A percentile compares a stretch with the other conserved stretches of the same genome.
Evolutionary conservation across 2,329 filamentous ascomycete genomes (phyloP).

Genomic region (Salinomyces thailandicus): DNA sequence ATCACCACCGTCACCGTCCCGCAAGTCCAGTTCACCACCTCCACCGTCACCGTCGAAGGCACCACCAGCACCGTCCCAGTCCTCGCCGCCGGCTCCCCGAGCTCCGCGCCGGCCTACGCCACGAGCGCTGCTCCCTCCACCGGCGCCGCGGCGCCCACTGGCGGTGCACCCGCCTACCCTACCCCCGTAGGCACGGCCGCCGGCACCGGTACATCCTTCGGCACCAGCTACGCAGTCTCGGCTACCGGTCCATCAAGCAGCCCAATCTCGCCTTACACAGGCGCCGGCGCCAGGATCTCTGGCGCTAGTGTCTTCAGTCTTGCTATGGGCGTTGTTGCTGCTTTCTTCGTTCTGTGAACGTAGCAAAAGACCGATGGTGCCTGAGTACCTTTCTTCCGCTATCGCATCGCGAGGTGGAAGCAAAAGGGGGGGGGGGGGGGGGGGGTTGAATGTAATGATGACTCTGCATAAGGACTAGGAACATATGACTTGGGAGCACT

Average conservation of each 20-base stretch:
- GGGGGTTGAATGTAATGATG: no score
- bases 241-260: slow-evolving; percentile 7
- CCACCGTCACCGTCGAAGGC: slow-evolving; percentile 21
- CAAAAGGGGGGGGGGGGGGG: no score
- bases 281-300: slow-evolving; percentile 13
- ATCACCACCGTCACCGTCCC: slow-evolving; percentile 37
- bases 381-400: no score
- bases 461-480: no score
- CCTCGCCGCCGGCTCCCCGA: slow-evolving; percentile 10
- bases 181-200: slow-evolving; percentile 5
- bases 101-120: slow-evolving; percentile 3
- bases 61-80: slow-evolving; percentile 14
- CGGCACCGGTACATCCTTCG: slow-evolving; percentile 11
- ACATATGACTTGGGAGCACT: no score
- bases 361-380: no score
- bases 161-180: slow-evolving; percentile 2
- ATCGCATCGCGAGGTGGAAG: no score
- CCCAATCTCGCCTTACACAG: slow-evolving; percentile 14
- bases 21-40: slow-evolving; percentile 34
- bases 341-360: slow-evolving; percentile 17
- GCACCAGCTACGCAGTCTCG: slow-evolving; percentile 10
- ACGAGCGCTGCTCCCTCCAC: slow-evolving; percentile 5
- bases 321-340: slow-evolving; percentile 13
- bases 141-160: slow-evolving; percentile 1
- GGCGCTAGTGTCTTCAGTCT: slow-evolving; percentile 11